These are phyloP conservation scores for Pholiota microspora DNA, from an alignment of 768 basidiomycete species.

Conservation along the genomic window DNA sequence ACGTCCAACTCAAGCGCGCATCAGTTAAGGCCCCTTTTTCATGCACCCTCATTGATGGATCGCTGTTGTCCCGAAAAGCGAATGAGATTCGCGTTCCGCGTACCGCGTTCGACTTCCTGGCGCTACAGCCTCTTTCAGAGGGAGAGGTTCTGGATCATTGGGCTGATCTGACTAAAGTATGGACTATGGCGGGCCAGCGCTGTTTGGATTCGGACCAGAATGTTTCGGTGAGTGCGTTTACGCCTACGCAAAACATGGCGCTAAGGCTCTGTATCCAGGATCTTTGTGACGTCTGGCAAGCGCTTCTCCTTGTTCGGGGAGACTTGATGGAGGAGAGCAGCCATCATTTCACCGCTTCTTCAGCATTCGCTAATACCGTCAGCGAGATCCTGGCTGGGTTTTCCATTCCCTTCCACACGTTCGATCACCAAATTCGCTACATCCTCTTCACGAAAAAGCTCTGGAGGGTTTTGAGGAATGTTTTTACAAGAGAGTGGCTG, in stretches of 20 bases:
- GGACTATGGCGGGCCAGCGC: slow-evolving; percentile 14
- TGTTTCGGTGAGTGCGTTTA: slow-evolving; percentile 7
- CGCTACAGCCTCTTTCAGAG: slow-evolving; percentile 21
- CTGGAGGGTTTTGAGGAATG: slow-evolving; percentile 51
- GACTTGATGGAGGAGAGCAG: slow-evolving; percentile 39
- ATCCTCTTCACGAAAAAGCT: slow-evolving; percentile 42
- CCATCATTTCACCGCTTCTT: slow-evolving; percentile 31
- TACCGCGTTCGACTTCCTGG: slow-evolving; percentile 1
- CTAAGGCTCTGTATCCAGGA: slow-evolving; percentile 25
- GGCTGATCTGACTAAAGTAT: slow-evolving; percentile 19
- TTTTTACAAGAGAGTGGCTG: slow-evolving; percentile 41
- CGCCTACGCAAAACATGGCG: not conserved
- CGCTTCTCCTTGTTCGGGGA: slow-evolving; percentile 50
- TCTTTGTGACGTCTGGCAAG: slow-evolving; percentile 50
- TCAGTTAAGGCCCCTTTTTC: not conserved
- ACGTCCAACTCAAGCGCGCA: not conserved
- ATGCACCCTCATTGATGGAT: slow-evolving; percentile 2
- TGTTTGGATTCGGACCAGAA: slow-evolving; percentile 7
- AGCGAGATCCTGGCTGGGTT: slow-evolving; percentile 36
- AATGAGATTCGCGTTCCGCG: slow-evolving; percentile 3
- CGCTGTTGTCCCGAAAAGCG: not conserved
- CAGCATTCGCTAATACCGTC: slow-evolving; percentile 32
- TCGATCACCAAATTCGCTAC: slow-evolving; percentile 30
- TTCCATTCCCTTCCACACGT: slow-evolving; percentile 21
- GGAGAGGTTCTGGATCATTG: slow-evolving; percentile 24